Evolutionary conservation across 495 filamentous ascomycete species (phyloP).

Genomic region (Hypoxylon trugodes): DNA sequence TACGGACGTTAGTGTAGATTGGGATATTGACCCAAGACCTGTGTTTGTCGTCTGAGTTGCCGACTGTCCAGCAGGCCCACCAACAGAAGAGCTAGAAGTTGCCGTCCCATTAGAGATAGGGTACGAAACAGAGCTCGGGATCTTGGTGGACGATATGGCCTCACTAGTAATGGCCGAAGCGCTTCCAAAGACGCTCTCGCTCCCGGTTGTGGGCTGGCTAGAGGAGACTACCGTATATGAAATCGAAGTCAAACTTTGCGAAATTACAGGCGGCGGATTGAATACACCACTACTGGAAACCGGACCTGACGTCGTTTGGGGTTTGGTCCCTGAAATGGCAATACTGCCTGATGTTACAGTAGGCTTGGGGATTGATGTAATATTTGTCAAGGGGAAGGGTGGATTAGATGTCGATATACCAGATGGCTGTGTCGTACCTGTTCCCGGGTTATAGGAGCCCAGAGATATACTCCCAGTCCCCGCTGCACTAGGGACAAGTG

Average conservation of each 20-base stretch:
- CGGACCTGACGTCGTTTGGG: background rate
- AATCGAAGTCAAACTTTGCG: slow-evolving; percentile 4
- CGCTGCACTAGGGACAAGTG: slow-evolving; percentile 10
- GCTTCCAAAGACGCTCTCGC: slow-evolving; percentile 18
- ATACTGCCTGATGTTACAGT: slow-evolving; percentile 21
- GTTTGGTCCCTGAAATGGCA: background rate
- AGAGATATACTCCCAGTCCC: slow-evolving; percentile 5
- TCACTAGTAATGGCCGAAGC: background rate
- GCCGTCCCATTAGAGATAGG: slow-evolving; percentile 33
- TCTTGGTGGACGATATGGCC: background rate
- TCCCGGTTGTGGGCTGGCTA: slow-evolving; percentile 6
- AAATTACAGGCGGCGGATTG: background rate
- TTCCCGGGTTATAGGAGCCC: slow-evolving; percentile 20
- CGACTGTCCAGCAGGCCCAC: background rate
- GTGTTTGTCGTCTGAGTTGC: slow-evolving; percentile 11
- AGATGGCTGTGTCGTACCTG: slow-evolving; percentile 1
- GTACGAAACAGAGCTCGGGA: slow-evolving; percentile 27
- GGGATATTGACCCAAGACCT: background rate
- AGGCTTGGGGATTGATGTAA: slow-evolving; percentile 23
- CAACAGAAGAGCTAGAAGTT: slow-evolving; percentile 3
- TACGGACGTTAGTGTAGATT: slow-evolving; percentile 15
- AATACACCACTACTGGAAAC: background rate
- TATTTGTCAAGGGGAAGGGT: slow-evolving; percentile 42
- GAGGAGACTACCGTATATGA: slow-evolving; percentile 17
- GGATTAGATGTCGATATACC: slow-evolving; percentile 4